Base-by-base conservation (phyloP, 768 basidiomycete genomes). In the Mycena latifolia region DNA sequence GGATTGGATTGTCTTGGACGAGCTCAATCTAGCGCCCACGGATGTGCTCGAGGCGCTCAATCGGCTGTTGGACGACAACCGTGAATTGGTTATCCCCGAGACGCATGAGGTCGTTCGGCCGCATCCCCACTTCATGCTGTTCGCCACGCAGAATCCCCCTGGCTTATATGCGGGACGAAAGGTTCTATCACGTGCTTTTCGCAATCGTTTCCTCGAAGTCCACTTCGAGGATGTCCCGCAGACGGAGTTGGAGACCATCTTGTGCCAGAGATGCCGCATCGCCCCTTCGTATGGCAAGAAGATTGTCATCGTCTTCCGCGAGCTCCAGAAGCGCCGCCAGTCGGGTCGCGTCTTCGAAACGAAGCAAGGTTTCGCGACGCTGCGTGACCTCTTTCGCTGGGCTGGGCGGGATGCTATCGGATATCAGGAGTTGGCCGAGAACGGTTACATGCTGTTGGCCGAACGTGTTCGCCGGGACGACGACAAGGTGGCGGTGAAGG, bases 71-170 rank as follows among this genome's bases (percentile, higher is more conserved):
- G 98, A 99, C 75, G 98, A 99, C 75, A 99, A 99, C 71, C 91
- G 98, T 51, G 98, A 99, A 76, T 83, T 99, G 24, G 86, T 98
- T 47, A 92, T 99, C 56, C 93, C 95, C 0, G 98, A 99, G 77
- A 99, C 98, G 0, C 93, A 95, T 66, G 98, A 99, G 77, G 89
- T 99, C 1, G 87, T 99, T 37, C 87, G 85, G 14, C 98, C 98
- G 1, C 97, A 99, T 77, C 90, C 95, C 75, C 91, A 95, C 75
- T 99, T 99, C 82, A 95, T 98, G 91, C 86, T 99, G 11, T 99
- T 99, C 75, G 96, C 97, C 5, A 98, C 98, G 0, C 98, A 99
- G 77, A 99, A 99, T 76, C 98, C 98, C 96, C 22, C 93, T 97
- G 0, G 97, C 3, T 77, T 98, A 27, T 99, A 99, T 74, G 97